phyloP scores from a whole-genome alignment of 805 yeast genomes.

The Sugiyamaella boreocaroliniensis region DNA sequence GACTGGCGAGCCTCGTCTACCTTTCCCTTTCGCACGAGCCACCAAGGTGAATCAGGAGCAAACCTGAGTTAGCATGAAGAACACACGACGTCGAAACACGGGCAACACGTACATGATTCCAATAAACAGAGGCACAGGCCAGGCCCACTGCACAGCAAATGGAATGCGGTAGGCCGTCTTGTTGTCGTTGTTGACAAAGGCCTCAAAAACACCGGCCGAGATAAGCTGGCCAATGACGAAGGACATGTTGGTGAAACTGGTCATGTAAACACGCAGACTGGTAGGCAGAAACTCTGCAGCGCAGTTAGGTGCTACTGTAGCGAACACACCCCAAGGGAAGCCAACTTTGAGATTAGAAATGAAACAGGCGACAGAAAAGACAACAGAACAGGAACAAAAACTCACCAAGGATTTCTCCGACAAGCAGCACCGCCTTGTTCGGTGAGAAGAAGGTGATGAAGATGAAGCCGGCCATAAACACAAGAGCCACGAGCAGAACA shows the following conservation, averaged over 20 bases:
- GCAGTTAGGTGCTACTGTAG: constrained; percentile 43
- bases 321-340: constrained; percentile 49
- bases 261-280: constrained; percentile 41
- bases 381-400: constrained; percentile 17
- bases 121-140: constrained; percentile 45
- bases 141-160: constrained; percentile 53
- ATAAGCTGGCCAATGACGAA: constrained; percentile 54
- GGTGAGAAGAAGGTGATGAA: constrained; percentile 41
- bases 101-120: constrained; percentile 18
- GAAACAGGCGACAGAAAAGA: constrained; percentile 35
- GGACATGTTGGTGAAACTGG: constrained; percentile 45
- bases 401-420: constrained; percentile 31
- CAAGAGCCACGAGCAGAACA: constrained; percentile 32
- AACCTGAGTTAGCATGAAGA: constrained; percentile 22
- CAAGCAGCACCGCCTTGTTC: constrained; percentile 30
- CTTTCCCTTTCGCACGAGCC: constrained; percentile 41
- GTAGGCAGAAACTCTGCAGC: constrained; percentile 51
- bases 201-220: constrained; percentile 45
- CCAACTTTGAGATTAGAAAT: constrained; percentile 28
- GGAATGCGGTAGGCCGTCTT: constrained; percentile 45
- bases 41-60: constrained; percentile 53
- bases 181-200: constrained; percentile 20
- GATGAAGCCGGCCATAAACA: constrained; percentile 30
- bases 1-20: constrained; percentile 38
- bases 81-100: constrained; percentile 25